phyloP scores from a whole-genome alignment of 2,329 filamentous ascomycete species.

The Dendrostoma leiphaemia region DNA sequence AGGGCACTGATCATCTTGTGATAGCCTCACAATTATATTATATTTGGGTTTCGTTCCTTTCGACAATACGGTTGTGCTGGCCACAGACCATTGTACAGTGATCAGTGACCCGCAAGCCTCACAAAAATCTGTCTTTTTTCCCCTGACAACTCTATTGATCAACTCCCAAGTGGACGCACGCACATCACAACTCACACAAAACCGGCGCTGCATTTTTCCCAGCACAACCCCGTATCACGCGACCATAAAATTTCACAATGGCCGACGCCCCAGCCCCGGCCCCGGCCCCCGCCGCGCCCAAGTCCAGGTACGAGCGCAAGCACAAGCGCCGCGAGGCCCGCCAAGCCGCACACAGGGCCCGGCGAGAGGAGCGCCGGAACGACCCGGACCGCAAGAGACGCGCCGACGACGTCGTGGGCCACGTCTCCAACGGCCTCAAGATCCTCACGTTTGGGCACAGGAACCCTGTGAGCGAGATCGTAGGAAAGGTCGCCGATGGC shows the following conservation, averaged over 20 bases:
- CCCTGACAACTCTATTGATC: too few species aligned
- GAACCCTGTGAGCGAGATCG: constrained; percentile 8
- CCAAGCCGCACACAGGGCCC: neutral
- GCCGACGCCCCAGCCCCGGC: neutral
- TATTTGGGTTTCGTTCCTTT: too few species aligned
- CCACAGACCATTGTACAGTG: too few species aligned
- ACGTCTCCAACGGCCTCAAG: constrained; percentile 3
- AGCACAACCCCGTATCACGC: too few species aligned
- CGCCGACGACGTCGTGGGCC: constrained; percentile 4
- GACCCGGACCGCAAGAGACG: neutral
- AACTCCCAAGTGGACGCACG: neutral
- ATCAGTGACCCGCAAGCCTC: too few species aligned
- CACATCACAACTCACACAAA: neutral
- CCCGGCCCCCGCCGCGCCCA: neutral
- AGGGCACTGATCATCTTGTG: too few species aligned
- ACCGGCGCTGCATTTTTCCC: too few species aligned
- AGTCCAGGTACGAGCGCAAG: neutral
- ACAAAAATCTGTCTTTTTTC: too few species aligned
- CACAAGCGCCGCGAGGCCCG: neutral
- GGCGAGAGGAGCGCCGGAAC: too few species aligned
- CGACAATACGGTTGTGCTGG: too few species aligned
- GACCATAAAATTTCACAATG: too few species aligned
- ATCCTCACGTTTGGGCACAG: neutral
- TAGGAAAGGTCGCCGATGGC: constrained; percentile 1
- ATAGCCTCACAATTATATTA: too few species aligned